Percentiles rank a stretch among this genome's conserved stretches.
phyloP scores from a whole-genome alignment of 768 basidiomycete species.

The Termitomyces sp. region DNA sequence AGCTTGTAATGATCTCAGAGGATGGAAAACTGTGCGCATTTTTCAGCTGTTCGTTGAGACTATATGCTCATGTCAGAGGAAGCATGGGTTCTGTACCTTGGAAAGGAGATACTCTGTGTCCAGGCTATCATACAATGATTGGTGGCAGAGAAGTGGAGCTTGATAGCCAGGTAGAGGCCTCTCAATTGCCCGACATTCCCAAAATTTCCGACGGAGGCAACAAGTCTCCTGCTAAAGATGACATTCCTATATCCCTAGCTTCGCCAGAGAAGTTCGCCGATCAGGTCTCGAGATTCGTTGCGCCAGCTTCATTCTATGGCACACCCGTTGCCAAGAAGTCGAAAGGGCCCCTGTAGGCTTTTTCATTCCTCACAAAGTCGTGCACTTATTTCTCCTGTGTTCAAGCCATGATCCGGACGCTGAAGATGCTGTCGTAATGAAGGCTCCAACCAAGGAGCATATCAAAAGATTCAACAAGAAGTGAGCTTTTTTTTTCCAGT shows the following conservation, averaged over 20 bases:
- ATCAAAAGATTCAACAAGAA: slow-evolving; percentile 66
- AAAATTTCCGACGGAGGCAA: neutral
- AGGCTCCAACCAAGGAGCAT: slow-evolving; percentile 65
- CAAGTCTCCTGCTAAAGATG: slow-evolving; percentile 11
- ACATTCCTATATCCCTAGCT: neutral
- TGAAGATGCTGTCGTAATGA: slow-evolving; percentile 84
- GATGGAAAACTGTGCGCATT: slow-evolving; percentile 61
- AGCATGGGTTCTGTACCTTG: slow-evolving; percentile 63
- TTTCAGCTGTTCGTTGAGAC: neutral
- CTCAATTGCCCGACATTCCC: slow-evolving; percentile 48
- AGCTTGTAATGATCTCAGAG: slow-evolving; percentile 62
- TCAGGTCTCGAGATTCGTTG: slow-evolving; percentile 31
- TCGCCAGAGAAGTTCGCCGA: slow-evolving; percentile 8
- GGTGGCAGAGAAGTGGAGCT: slow-evolving; percentile 63
- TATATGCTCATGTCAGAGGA: neutral
- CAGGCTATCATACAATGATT: slow-evolving; percentile 42
- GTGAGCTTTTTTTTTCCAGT: slow-evolving; percentile 30
- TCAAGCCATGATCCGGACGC: slow-evolving; percentile 73
- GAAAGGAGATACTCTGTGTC: slow-evolving; percentile 51
- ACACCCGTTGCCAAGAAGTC: slow-evolving; percentile 31
- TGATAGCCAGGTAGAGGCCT: slow-evolving; percentile 43
- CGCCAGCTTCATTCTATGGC: slow-evolving; percentile 64
- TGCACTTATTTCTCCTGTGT: neutral
- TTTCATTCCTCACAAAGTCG: neutral
- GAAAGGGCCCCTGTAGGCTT: slow-evolving; percentile 44